phyloP scores from a whole-genome alignment of 2,329 filamentous ascomycete species.

The Colletotrichum cuscutae region DNA sequence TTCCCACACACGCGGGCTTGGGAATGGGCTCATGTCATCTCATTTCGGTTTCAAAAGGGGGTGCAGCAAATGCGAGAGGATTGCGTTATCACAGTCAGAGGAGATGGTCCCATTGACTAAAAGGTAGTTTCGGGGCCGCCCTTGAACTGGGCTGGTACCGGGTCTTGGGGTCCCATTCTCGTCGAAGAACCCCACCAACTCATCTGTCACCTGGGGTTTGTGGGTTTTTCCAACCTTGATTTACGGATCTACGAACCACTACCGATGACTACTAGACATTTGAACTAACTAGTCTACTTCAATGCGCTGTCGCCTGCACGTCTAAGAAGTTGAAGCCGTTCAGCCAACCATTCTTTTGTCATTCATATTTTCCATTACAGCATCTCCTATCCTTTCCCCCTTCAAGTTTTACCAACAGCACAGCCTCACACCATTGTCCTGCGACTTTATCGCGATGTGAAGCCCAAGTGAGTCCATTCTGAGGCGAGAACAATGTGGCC shows the following conservation, averaged over 20 bases:
- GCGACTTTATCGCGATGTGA: not conserved
- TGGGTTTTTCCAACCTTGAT: slow-evolving; percentile 1
- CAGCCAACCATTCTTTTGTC: not conserved
- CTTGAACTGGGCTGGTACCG: slow-evolving; percentile 22
- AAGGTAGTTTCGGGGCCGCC: slow-evolving; percentile 21
- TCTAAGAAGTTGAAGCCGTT: not conserved
- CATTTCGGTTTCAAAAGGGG: slow-evolving; percentile 30
- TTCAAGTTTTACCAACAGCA: not conserved
- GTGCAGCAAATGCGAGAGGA: not conserved
- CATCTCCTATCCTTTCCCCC: not conserved
- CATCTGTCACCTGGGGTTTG: not conserved
- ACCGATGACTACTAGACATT: not conserved
- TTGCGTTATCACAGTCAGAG: not conserved
- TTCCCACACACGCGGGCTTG: slow-evolving; percentile 21
- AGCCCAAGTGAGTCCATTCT: slow-evolving; percentile 4
- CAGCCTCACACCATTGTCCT: not conserved
- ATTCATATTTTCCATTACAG: not conserved
- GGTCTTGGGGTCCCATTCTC: not conserved
- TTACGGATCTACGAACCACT: slow-evolving; percentile 26
- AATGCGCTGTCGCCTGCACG: not conserved
- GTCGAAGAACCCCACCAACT: not conserved
- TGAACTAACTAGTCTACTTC: not conserved
- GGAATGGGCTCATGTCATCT: slow-evolving; percentile 33
- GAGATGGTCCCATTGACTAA: slow-evolving; percentile 7
- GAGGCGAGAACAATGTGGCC: slow-evolving; percentile 21